A percentile compares a stretch with the other conserved stretches of the same genome.
These are phyloP conservation scores for Phellinidium pouzarii DNA, from an alignment of 1,284 basidiomycete species.

Conservation along the genomic window DNA sequence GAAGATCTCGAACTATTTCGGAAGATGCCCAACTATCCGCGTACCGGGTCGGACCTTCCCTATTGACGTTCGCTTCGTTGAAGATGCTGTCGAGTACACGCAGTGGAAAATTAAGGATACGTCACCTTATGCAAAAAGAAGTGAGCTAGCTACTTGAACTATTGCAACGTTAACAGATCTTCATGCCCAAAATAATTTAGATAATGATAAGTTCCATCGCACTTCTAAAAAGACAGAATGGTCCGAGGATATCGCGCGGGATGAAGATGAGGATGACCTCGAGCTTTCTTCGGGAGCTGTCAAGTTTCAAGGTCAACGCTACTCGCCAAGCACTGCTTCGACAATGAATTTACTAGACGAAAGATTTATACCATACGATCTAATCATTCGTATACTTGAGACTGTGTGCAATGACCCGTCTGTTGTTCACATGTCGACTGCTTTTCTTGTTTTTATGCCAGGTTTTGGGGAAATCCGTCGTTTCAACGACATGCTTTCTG, in stretches of 20 bases:
- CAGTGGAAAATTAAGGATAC: slow-evolving; percentile 81
- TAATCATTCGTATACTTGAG: slow-evolving; percentile 84
- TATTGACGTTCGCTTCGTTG: slow-evolving; percentile 82
- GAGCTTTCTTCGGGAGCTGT: slow-evolving; percentile 33
- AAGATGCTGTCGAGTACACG: slow-evolving; percentile 87
- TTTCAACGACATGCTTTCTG: slow-evolving; percentile 75
- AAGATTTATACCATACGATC: slow-evolving; percentile 83
- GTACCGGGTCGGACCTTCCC: slow-evolving; percentile 98
- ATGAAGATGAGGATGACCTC: slow-evolving; percentile 70
- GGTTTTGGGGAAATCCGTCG: slow-evolving; percentile 89
- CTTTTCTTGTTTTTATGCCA: slow-evolving; percentile 91
- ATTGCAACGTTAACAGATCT: slow-evolving; percentile 1
- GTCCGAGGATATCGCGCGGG: slow-evolving; percentile 58
- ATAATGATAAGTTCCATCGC: slow-evolving; percentile 58
- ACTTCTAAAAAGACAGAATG: slow-evolving; percentile 58
- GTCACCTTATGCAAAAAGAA: slow-evolving; percentile 77
- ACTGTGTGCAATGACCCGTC: slow-evolving; percentile 66
- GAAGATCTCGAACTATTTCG: slow-evolving; percentile 92
- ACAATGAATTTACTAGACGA: slow-evolving; percentile 90
- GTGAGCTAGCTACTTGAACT: slow-evolving; percentile 36
- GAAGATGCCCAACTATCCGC: slow-evolving; percentile 79
- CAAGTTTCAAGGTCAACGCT: slow-evolving; percentile 60
- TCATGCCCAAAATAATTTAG: slow-evolving; percentile 26
- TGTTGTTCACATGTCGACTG: slow-evolving; percentile 63
- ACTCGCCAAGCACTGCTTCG: slow-evolving; percentile 64